These are phyloP conservation scores for Stylonectria norvegica DNA, from an alignment of 2,329 filamentous ascomycete species.

Conservation along the genomic window DNA sequence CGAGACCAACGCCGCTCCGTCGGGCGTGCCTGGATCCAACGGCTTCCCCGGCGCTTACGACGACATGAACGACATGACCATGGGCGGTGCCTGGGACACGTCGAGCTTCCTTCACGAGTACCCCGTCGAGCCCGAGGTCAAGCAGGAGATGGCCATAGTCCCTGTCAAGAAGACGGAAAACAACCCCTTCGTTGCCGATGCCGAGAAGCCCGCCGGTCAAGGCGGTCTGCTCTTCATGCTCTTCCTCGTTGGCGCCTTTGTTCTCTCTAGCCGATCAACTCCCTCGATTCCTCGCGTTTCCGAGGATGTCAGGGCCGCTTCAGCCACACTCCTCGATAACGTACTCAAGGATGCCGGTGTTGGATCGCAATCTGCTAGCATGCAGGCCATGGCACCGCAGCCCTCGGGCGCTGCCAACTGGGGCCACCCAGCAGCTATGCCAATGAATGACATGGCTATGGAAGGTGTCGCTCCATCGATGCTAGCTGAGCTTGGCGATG, in stretches of 20 bases:
- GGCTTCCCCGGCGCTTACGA: slow-evolving; percentile 69
- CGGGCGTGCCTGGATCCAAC: slow-evolving; percentile 46
- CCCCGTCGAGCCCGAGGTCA: slow-evolving; percentile 58
- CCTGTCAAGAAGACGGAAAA: slow-evolving; percentile 49
- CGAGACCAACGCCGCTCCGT: slow-evolving; percentile 53
- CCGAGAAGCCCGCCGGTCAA: slow-evolving; percentile 67
- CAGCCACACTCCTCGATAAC: slow-evolving; percentile 72
- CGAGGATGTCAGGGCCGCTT: slow-evolving; percentile 75
- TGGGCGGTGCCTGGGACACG: slow-evolving; percentile 80
- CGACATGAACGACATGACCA: slow-evolving; percentile 79
- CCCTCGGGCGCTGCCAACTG: slow-evolving; percentile 45
- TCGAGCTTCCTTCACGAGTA: slow-evolving; percentile 69
- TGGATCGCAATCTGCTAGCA: slow-evolving; percentile 38
- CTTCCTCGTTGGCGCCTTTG: slow-evolving; percentile 92
- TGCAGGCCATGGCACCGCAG: slow-evolving; percentile 48
- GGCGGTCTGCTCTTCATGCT: slow-evolving; percentile 89
- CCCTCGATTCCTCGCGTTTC: slow-evolving; percentile 73
- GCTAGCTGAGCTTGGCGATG: slow-evolving; percentile 64
- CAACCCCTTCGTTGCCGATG: slow-evolving; percentile 40
- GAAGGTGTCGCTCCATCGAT: slow-evolving; percentile 51
- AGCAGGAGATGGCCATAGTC: slow-evolving; percentile 55
- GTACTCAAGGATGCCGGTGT: slow-evolving; percentile 79
- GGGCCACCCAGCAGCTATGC: slow-evolving; percentile 37
- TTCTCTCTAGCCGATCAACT: slow-evolving; percentile 77
- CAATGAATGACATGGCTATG: slow-evolving; percentile 40